Conservation (phyloP, 345 rosid genomes). For the Angophora floribunda region DNA sequence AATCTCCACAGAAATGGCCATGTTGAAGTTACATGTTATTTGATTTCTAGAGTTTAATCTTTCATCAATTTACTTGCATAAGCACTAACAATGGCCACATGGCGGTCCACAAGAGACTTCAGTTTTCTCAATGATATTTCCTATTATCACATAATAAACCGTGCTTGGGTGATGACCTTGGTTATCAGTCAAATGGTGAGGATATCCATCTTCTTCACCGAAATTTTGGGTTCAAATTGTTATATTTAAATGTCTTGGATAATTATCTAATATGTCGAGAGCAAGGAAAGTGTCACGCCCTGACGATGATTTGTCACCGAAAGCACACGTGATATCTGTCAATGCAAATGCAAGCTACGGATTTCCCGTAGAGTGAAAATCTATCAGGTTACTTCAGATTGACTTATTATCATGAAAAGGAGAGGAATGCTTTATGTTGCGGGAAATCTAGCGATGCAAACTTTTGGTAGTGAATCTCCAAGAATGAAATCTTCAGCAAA, state of each 20-base stretch:
- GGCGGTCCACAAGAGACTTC: neutral
- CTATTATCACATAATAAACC: neutral
- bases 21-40: neutral
- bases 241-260: rapidly evolving
- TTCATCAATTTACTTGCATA: neutral
- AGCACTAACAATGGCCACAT: neutral
- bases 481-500: neutral
- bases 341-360: neutral
- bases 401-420: neutral
- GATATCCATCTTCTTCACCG: neutral
- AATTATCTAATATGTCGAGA: rapidly evolving
- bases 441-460: neutral
- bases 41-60: neutral
- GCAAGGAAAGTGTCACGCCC: neutral
- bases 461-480: neutral
- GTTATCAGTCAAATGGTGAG: neutral
- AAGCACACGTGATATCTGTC: neutral
- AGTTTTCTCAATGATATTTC: neutral
- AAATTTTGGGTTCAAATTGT: neutral
- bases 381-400: neutral
- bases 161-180: neutral
- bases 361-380: neutral
- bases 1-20: neutral
- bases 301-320: neutral
- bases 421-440: neutral